Evolutionary conservation across 768 basidiomycete species (phyloP).

Genomic region (Tylopilus sp.): DNA sequence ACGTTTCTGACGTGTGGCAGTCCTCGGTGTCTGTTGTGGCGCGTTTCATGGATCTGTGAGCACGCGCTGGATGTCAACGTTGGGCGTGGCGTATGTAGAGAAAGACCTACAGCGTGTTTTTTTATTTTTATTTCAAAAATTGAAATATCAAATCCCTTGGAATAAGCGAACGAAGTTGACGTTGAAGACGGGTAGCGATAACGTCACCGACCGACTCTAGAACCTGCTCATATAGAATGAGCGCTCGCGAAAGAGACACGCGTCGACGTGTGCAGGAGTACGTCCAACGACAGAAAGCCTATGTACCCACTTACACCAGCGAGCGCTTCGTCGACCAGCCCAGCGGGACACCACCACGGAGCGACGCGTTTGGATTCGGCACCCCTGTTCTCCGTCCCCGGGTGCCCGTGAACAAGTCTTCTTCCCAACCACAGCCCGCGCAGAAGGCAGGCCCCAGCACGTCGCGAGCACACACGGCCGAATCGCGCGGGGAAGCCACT

Average conservation of each 20-base stretch:
- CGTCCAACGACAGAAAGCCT: conserved; percentile 45
- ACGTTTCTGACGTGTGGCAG: conserved; percentile 3
- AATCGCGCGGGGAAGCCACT: neutral
- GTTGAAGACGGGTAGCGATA: conserved; percentile 5
- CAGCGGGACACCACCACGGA: conserved; percentile 11
- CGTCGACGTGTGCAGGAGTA: conserved; percentile 43
- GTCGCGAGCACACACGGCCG: neutral
- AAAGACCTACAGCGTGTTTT: neutral
- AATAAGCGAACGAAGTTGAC: neutral
- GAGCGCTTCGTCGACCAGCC: conserved; percentile 32
- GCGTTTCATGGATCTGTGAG: conserved; percentile 22
- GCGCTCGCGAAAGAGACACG: conserved; percentile 30
- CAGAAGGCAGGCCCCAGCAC: neutral
- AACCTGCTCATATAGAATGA: neutral
- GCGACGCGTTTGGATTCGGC: conserved; percentile 39
- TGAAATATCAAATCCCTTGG: no score
- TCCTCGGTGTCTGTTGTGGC: conserved; percentile 7
- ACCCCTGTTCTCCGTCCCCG: conserved; percentile 59
- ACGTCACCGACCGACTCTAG: neutral
- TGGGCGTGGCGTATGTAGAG: neutral
- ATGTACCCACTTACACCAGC: conserved; percentile 41
- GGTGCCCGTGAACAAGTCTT: conserved; percentile 14
- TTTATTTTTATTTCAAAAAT: no score
- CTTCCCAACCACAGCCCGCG: conserved; percentile 1
- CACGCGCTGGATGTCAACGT: neutral